Evolutionary conservation across 2,329 filamentous ascomycete species (phyloP), one percentile per base, ranked within the genome.

Genomic region (Colletotrichum musicola): DNA sequence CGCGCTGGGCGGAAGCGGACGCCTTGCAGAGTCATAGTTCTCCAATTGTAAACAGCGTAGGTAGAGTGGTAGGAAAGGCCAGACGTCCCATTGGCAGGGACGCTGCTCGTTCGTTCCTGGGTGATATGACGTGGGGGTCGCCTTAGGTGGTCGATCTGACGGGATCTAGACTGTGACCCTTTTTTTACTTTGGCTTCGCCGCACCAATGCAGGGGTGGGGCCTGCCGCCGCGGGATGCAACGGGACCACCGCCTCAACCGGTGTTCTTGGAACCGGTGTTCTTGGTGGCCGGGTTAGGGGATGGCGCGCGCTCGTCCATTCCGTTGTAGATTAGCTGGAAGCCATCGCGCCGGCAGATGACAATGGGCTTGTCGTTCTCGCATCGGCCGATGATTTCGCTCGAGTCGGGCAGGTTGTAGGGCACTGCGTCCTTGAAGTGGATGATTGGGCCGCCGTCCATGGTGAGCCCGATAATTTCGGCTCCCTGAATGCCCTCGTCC

Each of bases 401-500:
- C 18, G 78, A 75, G 6, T 77, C 71, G 2, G 77, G 75, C 1
- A 81, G 62, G 12, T 72, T 70, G 22, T 75, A 72, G 7, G 77
- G 76, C 5, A 78, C 72, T 0, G 80, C 73, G n/a, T 80, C 74
- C 42, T 72, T 75, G 65, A 85, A 83, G 18, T 80, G 79, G n/a
- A 85, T 72, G 58, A 85, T 85, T 3, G 83, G 83, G 3, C 81
- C 81, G 14, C 83, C 83, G 4, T 81, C 78, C 10, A 83, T 75
- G 1, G 82, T 83, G 71, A 83, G 82, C 46, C 83, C 83, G 50
- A 85, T 76, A 4, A 85, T 79, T 27, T 80, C 73, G 57, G 75
- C 76, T 40, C 71, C 61, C 64, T 72, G 73, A 35, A 65, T 74
- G 51, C 73, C 79, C 6, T 76, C 74, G 25, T 75, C 71, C 1